Evolutionary conservation across 208 protist genomes (phyloP), one percentile per base, ranked within the genome.

Genomic region (Wallacemonas rigidus): DNA sequence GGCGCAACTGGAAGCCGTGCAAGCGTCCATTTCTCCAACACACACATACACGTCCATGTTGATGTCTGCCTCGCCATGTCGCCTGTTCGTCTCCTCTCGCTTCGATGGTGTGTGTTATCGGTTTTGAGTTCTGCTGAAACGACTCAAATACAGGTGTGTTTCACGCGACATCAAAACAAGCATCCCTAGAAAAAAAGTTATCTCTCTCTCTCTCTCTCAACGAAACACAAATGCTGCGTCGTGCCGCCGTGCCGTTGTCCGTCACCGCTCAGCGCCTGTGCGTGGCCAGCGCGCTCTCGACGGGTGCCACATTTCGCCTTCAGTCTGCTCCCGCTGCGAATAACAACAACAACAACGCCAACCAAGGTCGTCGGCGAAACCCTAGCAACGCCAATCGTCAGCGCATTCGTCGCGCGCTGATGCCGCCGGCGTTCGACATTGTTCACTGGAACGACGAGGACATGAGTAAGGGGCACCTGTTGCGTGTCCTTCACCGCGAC

Each of bases 381-480:
- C 43, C 73, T 39, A 50, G 56, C 60, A 69, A 67, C 53, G 58
- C 51, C n/a, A 74, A 79, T 36, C 65, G 77, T 36, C 79, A 79
- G 40, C 79, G 79, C 40, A 44, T 45, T 50, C 79, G 76, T 38
- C 87, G 64, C 2, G 41, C 72, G 17, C 67, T 92, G 38, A 43
- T 74, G 58, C 85, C 88, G 11, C 90, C 90, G 6, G 90, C 90
- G 35, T 95, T 95, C 72, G 90, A 95, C 63, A 65, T 95, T 70
- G 87, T 94, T 39, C 91, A 94, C 77, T 95, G 91, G 91, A 88
- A 92, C 68, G 88, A 95, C 55, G 81, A 81, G 11, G 76, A 95
- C 64, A 75, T 88, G 36, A 70, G 61, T 40, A 67, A 79, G 53
- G 91, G 91, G 1, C 77, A 93, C 73, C 80, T 93, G 26, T 76